phyloP scores from a whole-genome alignment of 495 filamentous ascomycete species.

The Apodospora peruviana region DNA sequence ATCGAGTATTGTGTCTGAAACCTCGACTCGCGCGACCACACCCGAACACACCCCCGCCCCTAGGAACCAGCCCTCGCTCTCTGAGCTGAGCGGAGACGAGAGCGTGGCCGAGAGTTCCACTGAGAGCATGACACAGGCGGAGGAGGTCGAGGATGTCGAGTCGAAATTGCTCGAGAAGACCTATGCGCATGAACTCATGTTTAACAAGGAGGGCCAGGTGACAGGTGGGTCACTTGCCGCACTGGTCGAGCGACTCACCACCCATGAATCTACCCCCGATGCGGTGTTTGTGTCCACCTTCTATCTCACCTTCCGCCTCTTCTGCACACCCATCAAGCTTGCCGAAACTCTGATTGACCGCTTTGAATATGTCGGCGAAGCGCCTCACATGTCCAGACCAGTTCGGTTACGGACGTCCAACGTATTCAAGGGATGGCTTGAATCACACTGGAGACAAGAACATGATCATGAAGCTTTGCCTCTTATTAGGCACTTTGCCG shows the following conservation, averaged over 20 bases:
- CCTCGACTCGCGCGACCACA: constrained; percentile 85
- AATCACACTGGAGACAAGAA: constrained; percentile 88
- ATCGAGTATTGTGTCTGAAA: constrained; percentile 70
- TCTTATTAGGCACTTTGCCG: constrained; percentile 73
- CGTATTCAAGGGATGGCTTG: constrained; percentile 93
- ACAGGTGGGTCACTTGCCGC: constrained; percentile 87
- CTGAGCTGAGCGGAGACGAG: constrained; percentile 50
- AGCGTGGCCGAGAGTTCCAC: constrained; percentile 42
- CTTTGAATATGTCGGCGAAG: constrained; percentile 86
- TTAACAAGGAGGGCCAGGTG: constrained; percentile 93
- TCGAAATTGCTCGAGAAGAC: constrained; percentile 78
- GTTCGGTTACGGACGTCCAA: constrained; percentile 93
- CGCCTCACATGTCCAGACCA: constrained; percentile 62
- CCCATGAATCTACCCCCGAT: constrained; percentile 89
- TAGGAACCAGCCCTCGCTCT: constrained; percentile 45
- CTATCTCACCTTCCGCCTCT: constrained; percentile 94
- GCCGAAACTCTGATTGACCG: constrained; percentile 78
- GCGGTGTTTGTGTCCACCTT: constrained; percentile 90
- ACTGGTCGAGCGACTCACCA: constrained; percentile 87
- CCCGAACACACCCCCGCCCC: constrained; percentile 56
- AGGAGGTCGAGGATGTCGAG: constrained; percentile 72
- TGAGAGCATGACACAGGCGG: constrained; percentile 56
- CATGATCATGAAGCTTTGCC: constrained; percentile 69
- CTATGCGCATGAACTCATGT: constrained; percentile 81
- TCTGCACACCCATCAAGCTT: constrained; percentile 75